Conservation (phyloP, 177 flowering plant genomes). For the Vitis hybrid region DNA sequence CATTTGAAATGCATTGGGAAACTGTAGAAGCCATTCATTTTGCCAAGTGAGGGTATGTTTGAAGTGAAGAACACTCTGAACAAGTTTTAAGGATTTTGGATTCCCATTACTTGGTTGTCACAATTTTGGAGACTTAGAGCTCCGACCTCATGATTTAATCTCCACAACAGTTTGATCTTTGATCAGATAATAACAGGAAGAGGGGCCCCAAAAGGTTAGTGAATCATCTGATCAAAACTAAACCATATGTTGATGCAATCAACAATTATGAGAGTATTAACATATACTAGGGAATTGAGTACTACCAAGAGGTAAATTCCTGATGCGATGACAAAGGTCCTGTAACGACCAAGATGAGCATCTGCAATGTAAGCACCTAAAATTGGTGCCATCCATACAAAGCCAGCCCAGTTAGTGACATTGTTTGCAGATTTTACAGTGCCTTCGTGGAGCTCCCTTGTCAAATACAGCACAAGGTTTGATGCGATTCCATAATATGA, state of each 20-base stretch:
- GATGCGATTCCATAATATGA: constrained; percentile 60
- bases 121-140: too few species aligned
- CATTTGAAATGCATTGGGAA: not conserved
- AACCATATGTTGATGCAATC: too few species aligned
- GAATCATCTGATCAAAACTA: too few species aligned
- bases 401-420: constrained; percentile 65
- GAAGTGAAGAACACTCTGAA: too few species aligned
- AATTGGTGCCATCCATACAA: constrained; percentile 61
- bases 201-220: too few species aligned
- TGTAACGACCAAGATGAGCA: constrained; percentile 55
- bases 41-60: too few species aligned
- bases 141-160: too few species aligned
- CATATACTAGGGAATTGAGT: not conserved
- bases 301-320: constrained; percentile 47
- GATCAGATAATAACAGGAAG: too few species aligned
- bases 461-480: constrained; percentile 48
- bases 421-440: constrained; percentile 51
- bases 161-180: too few species aligned
- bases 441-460: constrained; percentile 48
- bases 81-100: too few species aligned
- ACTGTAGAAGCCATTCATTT: not conserved
- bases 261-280: not conserved
- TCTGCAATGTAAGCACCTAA: constrained; percentile 72
- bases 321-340: constrained; percentile 57
- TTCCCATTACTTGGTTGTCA: too few species aligned